These are phyloP conservation scores for bread wheat (Triticum aestivum) DNA, from an alignment of 176 grass and related monocot genomes.

Conservation along the genomic window IWGSC_CS_RefSeq_v2.1 NC_057804.1:527086147-527086646, in stretches of 20 bases:
- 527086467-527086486: not conserved
- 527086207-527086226: not conserved
- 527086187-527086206: no score
- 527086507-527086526: not conserved
- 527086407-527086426: constrained; percentile 72
- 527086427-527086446: constrained; percentile 44
- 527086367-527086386: constrained; percentile 34
- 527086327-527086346: constrained; percentile 39
- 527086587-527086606: constrained; percentile 46
- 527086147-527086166: no score
- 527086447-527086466: not conserved
- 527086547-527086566: constrained; percentile 58
- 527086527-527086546: constrained; percentile 75
- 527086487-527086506: not conserved
- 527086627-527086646: constrained; percentile 36
- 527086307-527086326: constrained; percentile 28
- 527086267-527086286: constrained; percentile 19
- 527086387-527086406: constrained; percentile 56
- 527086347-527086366: constrained; percentile 52
- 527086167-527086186: no score
- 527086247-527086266: constrained; percentile 11
- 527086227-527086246: constrained; percentile 32
- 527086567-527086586: constrained; percentile 55
- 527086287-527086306: constrained; percentile 43
- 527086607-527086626: constrained; percentile 40